phyloP scores from a whole-genome alignment of 768 basidiomycete genomes.

The Saitozyma podzolica region DNA sequence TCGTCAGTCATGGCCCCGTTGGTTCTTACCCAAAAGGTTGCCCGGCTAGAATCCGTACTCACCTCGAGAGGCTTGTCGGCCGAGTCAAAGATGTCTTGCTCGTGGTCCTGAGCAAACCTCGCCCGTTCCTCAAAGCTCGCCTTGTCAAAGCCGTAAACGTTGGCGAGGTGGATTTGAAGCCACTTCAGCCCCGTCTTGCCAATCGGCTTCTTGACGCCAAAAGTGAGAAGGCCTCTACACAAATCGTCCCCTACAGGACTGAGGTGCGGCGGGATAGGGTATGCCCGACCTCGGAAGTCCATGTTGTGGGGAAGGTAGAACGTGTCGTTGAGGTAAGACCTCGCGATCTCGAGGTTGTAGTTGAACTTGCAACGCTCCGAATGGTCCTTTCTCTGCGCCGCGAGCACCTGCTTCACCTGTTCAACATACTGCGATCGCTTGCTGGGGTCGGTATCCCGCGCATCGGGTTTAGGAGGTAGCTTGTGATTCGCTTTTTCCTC shows the following conservation, averaged over 20 bases:
- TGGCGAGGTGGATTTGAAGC: slow-evolving; percentile 94
- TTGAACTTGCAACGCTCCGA: slow-evolving; percentile 90
- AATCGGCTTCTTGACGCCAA: slow-evolving; percentile 74
- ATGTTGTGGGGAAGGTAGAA: slow-evolving; percentile 95
- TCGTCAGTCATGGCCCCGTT: neutral
- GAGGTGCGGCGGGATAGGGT: slow-evolving; percentile 92
- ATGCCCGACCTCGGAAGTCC: slow-evolving; percentile 96
- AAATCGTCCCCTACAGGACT: slow-evolving; percentile 96
- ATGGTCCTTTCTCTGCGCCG: slow-evolving; percentile 76
- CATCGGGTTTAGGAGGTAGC: slow-evolving; percentile 57
- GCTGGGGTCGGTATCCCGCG: slow-evolving; percentile 58
- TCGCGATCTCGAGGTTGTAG: slow-evolving; percentile 94
- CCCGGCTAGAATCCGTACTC: slow-evolving; percentile 32
- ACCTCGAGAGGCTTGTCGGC: slow-evolving; percentile 77
- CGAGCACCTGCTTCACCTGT: slow-evolving; percentile 59
- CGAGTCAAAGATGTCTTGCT: slow-evolving; percentile 78
- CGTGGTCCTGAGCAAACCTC: slow-evolving; percentile 67
- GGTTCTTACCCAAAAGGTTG: neutral
- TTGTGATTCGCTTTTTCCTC: slow-evolving; percentile 59
- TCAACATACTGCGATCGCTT: slow-evolving; percentile 61
- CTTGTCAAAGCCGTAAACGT: slow-evolving; percentile 92
- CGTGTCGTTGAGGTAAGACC: slow-evolving; percentile 80
- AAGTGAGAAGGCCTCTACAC: slow-evolving; percentile 74
- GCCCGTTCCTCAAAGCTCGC: slow-evolving; percentile 91
- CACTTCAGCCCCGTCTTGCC: slow-evolving; percentile 83